Conservation (phyloP, 768 basidiomycete genomes). For the Lactifluus pinguis region DNA sequence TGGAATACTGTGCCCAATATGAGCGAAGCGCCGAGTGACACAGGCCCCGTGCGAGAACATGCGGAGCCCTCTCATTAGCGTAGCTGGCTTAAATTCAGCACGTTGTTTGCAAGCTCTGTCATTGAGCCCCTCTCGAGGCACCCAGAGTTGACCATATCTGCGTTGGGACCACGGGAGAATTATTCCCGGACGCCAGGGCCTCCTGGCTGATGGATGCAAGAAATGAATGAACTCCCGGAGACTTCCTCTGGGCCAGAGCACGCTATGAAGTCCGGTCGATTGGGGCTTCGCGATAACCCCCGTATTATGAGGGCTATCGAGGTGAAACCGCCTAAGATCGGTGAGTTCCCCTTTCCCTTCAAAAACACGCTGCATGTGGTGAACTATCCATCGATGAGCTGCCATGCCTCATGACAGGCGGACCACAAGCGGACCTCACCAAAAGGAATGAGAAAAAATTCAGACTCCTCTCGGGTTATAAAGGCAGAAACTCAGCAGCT, state of each 20-base stretch:
- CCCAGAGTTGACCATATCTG: background rate
- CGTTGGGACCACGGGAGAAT: background rate
- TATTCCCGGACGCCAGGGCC: background rate
- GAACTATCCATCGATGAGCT: slow-evolving; percentile 10
- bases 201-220: background rate
- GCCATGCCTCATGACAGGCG: slow-evolving; percentile 8
- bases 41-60: background rate
- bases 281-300: background rate
- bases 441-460: slow-evolving; percentile 1
- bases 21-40: background rate
- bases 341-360: slow-evolving; percentile 6
- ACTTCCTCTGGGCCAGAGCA: background rate
- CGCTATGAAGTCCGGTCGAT: slow-evolving; percentile 1
- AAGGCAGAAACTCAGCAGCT: slow-evolving; percentile 14
- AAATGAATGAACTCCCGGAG: background rate
- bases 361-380: slow-evolving; percentile 1
- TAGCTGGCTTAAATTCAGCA: slow-evolving; percentile 10
- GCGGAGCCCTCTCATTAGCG: background rate
- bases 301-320: background rate
- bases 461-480: slow-evolving; percentile 14
- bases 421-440: background rate
- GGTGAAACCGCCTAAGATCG: slow-evolving; percentile 5
- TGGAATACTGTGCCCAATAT: background rate
- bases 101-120: background rate
- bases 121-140: background rate